Conservation (phyloP, 768 basidiomycete genomes). For the Tricholoma matsutake region DNA sequence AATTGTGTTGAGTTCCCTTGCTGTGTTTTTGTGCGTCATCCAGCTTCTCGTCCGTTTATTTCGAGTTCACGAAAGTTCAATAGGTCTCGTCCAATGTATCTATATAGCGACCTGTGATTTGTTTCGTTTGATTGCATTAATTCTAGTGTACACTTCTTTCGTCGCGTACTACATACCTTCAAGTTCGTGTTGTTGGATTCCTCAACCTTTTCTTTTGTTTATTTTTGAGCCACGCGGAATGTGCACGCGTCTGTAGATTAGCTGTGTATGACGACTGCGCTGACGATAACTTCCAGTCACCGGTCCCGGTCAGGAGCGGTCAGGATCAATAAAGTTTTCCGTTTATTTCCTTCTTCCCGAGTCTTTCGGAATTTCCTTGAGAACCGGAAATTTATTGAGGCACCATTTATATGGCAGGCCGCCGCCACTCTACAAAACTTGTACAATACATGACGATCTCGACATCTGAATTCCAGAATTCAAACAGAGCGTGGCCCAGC, state of each 20-base stretch:
- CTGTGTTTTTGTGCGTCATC: constrained; percentile 3
- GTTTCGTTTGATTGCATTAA: neutral
- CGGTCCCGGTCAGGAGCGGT: too few relatives aligned
- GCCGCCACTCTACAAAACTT: too few relatives aligned
- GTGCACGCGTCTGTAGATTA: neutral
- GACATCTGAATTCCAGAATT: neutral
- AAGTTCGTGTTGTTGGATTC: neutral
- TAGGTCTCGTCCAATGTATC: neutral
- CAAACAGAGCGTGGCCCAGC: neutral
- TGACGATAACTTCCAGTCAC: too few relatives aligned
- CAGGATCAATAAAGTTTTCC: too few relatives aligned
- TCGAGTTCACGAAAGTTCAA: neutral
- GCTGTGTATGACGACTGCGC: too few relatives aligned
- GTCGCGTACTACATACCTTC: neutral
- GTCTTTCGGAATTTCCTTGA: too few relatives aligned
- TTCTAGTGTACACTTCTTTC: neutral
- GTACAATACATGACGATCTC: neutral
- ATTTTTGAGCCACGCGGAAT: neutral
- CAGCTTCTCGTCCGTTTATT: neutral
- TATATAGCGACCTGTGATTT: constrained; percentile 1
- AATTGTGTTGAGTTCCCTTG: neutral
- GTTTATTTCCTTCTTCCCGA: too few relatives aligned
- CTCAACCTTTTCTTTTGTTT: neutral
- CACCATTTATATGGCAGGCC: neutral
- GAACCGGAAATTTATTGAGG: neutral